Evolutionary conservation across 768 basidiomycete species (phyloP).

Genomic region (Boletales sp.): DNA sequence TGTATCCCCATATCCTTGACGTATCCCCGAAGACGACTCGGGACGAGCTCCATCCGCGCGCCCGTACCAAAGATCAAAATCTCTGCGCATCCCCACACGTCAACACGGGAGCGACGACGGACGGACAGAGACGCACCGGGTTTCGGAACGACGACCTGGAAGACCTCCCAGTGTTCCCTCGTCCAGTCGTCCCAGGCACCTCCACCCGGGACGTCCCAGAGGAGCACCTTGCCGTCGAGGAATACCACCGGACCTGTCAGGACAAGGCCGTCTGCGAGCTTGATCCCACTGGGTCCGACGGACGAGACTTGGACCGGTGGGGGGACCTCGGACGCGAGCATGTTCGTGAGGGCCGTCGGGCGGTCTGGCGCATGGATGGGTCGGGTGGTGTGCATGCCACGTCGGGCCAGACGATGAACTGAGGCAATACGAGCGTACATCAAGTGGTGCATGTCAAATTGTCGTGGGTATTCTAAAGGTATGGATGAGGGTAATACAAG

Average conservation of each 20-base stretch:
- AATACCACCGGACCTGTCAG: conserved; percentile 80
- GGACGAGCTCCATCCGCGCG: conserved; percentile 61
- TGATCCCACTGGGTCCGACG: conserved; percentile 59
- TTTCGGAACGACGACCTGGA: conserved; percentile 77
- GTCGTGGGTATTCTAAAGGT: no score
- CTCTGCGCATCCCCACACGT: conserved; percentile 46
- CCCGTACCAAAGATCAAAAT: conserved; percentile 91
- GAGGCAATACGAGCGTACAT: no score
- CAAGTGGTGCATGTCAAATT: no score
- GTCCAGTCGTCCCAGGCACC: conserved; percentile 67
- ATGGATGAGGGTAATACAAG: no score
- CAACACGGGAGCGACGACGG: background rate
- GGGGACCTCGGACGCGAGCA: conserved; percentile 65
- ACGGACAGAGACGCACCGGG: conserved; percentile 55
- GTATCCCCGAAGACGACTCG: conserved; percentile 60
- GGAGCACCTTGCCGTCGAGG: conserved; percentile 77
- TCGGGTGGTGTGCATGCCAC: conserved; percentile 15
- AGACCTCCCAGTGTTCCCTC: conserved; percentile 70
- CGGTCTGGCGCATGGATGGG: conserved; percentile 10
- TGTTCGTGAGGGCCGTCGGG: conserved; percentile 53
- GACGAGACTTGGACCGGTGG: conserved; percentile 71
- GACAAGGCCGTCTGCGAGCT: conserved; percentile 73
- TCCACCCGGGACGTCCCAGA: conserved; percentile 77
- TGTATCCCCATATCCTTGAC: conserved; percentile 78
- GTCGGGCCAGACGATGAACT: background rate